Evolutionary conservation across 768 basidiomycete species (phyloP), one percentile per base, ranked within the genome.

Genomic region (Leccinum broughii): DNA sequence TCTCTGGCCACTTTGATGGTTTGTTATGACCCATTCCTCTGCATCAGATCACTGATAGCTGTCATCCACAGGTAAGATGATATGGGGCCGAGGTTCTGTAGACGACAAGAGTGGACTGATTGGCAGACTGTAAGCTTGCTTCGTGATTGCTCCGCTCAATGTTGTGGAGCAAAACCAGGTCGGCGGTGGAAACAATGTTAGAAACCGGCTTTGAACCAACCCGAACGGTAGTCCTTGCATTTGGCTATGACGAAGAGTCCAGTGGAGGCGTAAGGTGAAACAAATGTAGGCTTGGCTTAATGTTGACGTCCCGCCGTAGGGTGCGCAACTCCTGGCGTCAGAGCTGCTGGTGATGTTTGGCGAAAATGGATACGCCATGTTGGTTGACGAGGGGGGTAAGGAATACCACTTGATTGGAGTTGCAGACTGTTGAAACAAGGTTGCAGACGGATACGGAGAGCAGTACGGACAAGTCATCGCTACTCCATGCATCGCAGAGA

Each of bases 331-430:
- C 4, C 76, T 90, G 44, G 77, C 79, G 1, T 67, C 75, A 11
- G 75, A 76, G 51, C 74, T 97, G 32, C 70, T 84, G 51, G 65
- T 79, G 3, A 80, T 77, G 15, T 95, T 91, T 68, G 94, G 93
- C 35, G 71, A 83, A 60, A 73, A 93, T 67, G 82, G 84, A 4
- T 85, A 93, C 68, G 85, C 90, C 0, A 80, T 96, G 69, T 72
- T 97, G 50, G 80, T 98, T 37, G 95, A 98, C 68, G 95, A 98
- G 78, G 94, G 95, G 34, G 84, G 92, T 86, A 71, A 66, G 77
- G 71, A 30, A 34, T 41, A 34, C 13, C 50, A 60, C 49, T 14
- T 34, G 3, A 14, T 49, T 13, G 50, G 37, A 28, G 34, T 49
- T 17, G 28, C 4, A 28, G n/a, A 13, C 6, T 56, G 24, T 55